Base-by-base conservation (phyloP, 2,329 filamentous ascomycete genomes). In the Sphaceloma murrayae region DNA sequence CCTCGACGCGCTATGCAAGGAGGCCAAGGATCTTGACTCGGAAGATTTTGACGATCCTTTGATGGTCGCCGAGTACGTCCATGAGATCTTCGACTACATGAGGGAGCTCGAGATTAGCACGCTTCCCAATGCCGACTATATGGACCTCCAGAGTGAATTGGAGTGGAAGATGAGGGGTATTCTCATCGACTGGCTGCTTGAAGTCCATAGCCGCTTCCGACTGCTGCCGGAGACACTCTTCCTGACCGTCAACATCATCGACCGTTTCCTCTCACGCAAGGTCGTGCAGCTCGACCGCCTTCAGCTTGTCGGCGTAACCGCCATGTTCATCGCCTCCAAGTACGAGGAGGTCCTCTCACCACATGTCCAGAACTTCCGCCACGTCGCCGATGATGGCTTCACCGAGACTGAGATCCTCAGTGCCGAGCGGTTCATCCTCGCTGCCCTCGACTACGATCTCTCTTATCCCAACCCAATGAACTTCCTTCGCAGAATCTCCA, bases 391-490 rank as follows among this genome's bases (percentile, higher is more conserved):
- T 58, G 87, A 96, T 64, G 91, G 89, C 46, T 98, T 96, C 66
- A 84, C 80, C 3, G 89, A 95, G 63, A 79, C 85, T 34, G 91
- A 98, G 68, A 96, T 98, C 54, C 74, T 98, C 29, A 89, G 85
- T 59, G 91, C 91, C n/a, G 91, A 98, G 67, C 84, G 91, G 53
- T 94, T 93, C 62, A 81, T 98, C 53, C 80, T 98, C 43, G 77
- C 78, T 53, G 87, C 87, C 4, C 76, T 98, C 49, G 82, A 95
- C 68, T 98, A 95, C 64, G 89, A 98, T 62, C 78, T 98, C 52
- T 95, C 88, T 70, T 98, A 95, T 61, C 91, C 91, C 46, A 98
- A 98, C 67, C 91, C 91, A 16, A 98, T 98, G 91, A 98, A 98
- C 75, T 98, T 98, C 70, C 78, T 98, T 49, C 85, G 91, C 52